Evolutionary conservation across 176 grass and related monocot genomes (phyloP).

Genomic region (Themeda triandra): DNA sequence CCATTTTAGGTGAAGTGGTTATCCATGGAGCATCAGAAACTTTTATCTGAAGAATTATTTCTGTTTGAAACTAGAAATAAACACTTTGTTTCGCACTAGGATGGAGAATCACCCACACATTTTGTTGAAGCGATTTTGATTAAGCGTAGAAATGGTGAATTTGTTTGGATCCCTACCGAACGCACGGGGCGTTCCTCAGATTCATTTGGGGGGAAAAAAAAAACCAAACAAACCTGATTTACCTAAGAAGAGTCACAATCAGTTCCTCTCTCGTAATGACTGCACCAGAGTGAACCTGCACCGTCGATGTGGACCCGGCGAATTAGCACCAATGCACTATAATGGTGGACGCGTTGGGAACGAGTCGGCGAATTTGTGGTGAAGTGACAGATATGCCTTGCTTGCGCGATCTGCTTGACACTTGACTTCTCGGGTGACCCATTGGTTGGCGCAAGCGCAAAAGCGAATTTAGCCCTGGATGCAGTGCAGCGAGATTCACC

Average conservation of each 20-base stretch:
- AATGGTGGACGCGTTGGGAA: too few relatives aligned
- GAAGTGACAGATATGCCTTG: background rate
- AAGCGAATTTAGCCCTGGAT: background rate
- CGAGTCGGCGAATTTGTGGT: too few relatives aligned
- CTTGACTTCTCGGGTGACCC: background rate
- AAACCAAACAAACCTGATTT: background rate
- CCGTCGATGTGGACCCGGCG: too few relatives aligned
- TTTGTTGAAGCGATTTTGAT: background rate
- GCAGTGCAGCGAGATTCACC: background rate
- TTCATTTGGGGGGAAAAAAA: too few relatives aligned
- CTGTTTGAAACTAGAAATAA: background rate
- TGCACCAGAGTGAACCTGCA: background rate
- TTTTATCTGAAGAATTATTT: too few relatives aligned
- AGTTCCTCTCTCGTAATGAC: background rate
- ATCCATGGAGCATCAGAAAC: too few relatives aligned
- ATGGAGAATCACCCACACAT: background rate
- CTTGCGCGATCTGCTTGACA: background rate
- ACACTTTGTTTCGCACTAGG: background rate
- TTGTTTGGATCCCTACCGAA: background rate
- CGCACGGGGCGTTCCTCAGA: background rate
- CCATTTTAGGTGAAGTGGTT: too few relatives aligned
- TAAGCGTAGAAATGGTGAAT: background rate
- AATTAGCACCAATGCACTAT: too few relatives aligned
- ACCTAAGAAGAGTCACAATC: background rate
- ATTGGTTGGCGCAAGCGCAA: background rate